These are phyloP conservation scores for Colletotrichum chlorophyti DNA, from an alignment of 2,329 filamentous ascomycete species.

Conservation along the genomic window DNA sequence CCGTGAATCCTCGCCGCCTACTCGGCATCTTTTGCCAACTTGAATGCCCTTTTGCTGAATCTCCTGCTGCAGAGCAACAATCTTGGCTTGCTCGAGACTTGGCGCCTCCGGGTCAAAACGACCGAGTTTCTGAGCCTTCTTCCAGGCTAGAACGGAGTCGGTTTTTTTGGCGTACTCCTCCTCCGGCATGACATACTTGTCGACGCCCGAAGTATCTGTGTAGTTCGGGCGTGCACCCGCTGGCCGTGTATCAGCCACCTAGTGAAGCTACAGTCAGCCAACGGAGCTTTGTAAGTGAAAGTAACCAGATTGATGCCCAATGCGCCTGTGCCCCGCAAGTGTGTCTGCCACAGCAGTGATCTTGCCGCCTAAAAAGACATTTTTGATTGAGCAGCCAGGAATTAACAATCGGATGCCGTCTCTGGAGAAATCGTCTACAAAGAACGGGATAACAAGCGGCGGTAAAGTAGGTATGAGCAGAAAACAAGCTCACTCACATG, in stretches of 20 bases:
- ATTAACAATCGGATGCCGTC: too few relatives aligned
- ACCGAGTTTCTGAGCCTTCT: slow-evolving; percentile 92
- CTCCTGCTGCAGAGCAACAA: slow-evolving; percentile 72
- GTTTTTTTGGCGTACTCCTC: slow-evolving; percentile 85
- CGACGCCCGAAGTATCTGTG: slow-evolving; percentile 79
- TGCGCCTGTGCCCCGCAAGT: not conserved
- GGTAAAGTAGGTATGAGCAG: not conserved
- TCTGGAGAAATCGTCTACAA: too few relatives aligned
- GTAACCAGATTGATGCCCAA: not conserved
- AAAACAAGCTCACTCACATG: slow-evolving; percentile 65
- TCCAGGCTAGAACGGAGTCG: slow-evolving; percentile 94
- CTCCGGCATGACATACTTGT: slow-evolving; percentile 89
- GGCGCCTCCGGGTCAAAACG: slow-evolving; percentile 90
- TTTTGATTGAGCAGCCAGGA: too few relatives aligned
- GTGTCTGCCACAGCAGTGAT: too few relatives aligned
- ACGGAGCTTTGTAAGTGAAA: not conserved
- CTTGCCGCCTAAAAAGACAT: too few relatives aligned
- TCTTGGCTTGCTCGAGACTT: slow-evolving; percentile 74
- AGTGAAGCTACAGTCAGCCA: slow-evolving; percentile 5
- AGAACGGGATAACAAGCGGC: too few relatives aligned
- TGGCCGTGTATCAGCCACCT: slow-evolving; percentile 85
- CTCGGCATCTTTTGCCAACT: slow-evolving; percentile 67
- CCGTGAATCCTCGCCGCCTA: slow-evolving; percentile 71
- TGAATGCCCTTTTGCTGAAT: slow-evolving; percentile 72
- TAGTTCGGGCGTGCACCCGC: slow-evolving; percentile 78